Base-by-base conservation (phyloP, 2,329 filamentous ascomycete genomes). In the Venturia asperata region DNA sequence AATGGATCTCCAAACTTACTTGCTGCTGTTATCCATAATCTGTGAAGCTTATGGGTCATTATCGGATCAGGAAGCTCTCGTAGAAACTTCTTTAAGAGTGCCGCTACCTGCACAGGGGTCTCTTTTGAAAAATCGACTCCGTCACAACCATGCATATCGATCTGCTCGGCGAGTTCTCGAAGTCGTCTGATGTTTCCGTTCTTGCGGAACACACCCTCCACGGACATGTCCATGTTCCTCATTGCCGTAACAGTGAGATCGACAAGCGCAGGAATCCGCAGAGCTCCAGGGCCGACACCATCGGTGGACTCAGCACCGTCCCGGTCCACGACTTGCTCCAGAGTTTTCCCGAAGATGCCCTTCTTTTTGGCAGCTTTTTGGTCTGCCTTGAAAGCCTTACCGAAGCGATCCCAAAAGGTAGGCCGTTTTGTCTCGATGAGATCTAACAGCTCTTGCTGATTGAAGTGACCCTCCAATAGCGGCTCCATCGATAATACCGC, bases 141-240 rank as follows among this genome's bases (percentile, higher is more conserved):
- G 69, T 95, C 91, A 67, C 89, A 90, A 52, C 91, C 93, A 64
- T 91, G 88, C 56, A 85, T 85, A 75, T 99, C 94, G 68, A 99
- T 92, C 70, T 87, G 82, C 65, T 95, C 91, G 47, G 91, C 88
- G 7, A 95, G 81, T 67, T 96, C 92, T 70, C 90, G 91, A 56
- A 97, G 82, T 70, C 92, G 90, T 76, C 94, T 93, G 79, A 99
- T 97, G 76, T 97, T 99, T 71, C 94, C 94, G 72, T 97, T 99
- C 83, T 99, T 99, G 70, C 94, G 87, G 85, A 99, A 99, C 27
- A 99, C 92, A 71, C 94, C 94, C 76, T 99, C 94, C 1, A 99
- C 91, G 1, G 93, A 97, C 80, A 99, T 92, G 75, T 99, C 94
- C 91, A 99, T 97, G 77, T 93, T 94, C 71, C 92, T 87, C 91